phyloP scores from a whole-genome alignment of 208 protist genomes.

The Acanthamoeba healyi region DNA sequence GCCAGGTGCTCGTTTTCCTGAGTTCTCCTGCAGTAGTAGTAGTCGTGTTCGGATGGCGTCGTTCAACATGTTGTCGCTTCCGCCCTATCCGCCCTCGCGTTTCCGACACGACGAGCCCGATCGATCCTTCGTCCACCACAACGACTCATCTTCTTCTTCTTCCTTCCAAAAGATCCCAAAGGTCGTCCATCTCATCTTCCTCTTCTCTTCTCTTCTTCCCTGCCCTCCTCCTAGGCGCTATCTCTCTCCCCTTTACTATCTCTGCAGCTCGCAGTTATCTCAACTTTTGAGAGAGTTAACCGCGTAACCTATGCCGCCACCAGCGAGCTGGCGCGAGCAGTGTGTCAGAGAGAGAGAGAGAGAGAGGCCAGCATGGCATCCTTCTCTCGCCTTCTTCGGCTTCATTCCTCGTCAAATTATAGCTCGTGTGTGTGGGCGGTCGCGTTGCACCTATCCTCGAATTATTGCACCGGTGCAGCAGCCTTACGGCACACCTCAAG shows the following conservation, averaged over 20 bases:
- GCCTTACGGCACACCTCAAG: not conserved
- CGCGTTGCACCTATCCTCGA: too few species aligned
- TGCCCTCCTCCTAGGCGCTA: too few species aligned
- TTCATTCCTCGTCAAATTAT: too few species aligned
- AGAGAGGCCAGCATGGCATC: too few species aligned
- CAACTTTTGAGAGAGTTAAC: not conserved
- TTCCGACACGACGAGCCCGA: not conserved
- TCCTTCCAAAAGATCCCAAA: not conserved
- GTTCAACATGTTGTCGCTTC: not conserved
- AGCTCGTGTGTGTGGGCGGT: too few species aligned
- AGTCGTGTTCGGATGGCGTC: not conserved
- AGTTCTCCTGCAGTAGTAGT: too few species aligned
- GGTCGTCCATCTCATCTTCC: not conserved
- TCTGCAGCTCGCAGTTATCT: not conserved
- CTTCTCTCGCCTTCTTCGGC: too few species aligned
- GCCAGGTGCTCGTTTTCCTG: too few species aligned
- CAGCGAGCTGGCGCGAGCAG: too few species aligned
- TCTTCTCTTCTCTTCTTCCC: not conserved
- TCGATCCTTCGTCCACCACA: not conserved
- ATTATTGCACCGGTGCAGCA: too few species aligned
- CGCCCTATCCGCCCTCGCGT: not conserved
- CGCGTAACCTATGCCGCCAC: too few species aligned
- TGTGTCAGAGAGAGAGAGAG: too few species aligned
- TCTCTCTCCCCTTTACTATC: not conserved
- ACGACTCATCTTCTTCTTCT: not conserved